Percentiles rank a stretch among this genome's conserved stretches.
These are phyloP conservation scores for Tranzscheliella williamsii DNA, from an alignment of 1,284 basidiomycete genomes.

Conservation along the genomic window DNA sequence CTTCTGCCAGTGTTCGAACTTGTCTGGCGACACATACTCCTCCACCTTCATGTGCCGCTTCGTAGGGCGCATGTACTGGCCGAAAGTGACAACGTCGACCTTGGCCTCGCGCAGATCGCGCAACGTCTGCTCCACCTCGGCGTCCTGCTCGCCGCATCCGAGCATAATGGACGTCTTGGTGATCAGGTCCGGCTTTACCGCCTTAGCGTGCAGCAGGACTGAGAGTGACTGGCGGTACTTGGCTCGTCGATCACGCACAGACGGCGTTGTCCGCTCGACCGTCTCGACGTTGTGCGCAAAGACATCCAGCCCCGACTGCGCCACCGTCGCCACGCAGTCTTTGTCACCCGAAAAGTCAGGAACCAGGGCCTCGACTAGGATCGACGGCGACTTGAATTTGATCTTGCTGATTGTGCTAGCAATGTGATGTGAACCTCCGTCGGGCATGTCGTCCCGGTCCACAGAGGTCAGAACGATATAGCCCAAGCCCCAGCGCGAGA, in stretches of 20 bases:
- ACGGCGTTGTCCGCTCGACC: conserved; percentile 87
- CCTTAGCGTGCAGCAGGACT: conserved; percentile 73
- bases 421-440: conserved; percentile 91
- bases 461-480: conserved; percentile 98
- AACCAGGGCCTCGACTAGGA: conserved; percentile 93
- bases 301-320: conserved; percentile 90
- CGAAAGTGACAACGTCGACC: conserved; percentile 98
- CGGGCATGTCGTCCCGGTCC: conserved; percentile 90
- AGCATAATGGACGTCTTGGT: conserved; percentile 99
- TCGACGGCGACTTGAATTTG: conserved; percentile 90
- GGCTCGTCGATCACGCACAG: conserved; percentile 90
- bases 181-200: conserved; percentile 73
- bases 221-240: conserved; percentile 85
- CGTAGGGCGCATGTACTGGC: conserved; percentile 99
- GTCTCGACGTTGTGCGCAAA: conserved; percentile 99
- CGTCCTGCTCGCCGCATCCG: conserved; percentile 87
- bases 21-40: conserved; percentile 88
- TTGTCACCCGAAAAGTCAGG: conserved; percentile 87
- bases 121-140: conserved; percentile 81
- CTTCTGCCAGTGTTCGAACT: conserved; percentile 89
- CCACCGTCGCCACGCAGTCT: conserved; percentile 77
- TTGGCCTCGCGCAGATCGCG: conserved; percentile 81
- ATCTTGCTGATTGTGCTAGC: conserved; percentile 92
- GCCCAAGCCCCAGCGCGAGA: conserved; percentile 94
- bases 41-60: conserved; percentile 99